Evolutionary conservation across 441 rosid species (phyloP).

Genomic region (Gossypium aridum): DNA sequence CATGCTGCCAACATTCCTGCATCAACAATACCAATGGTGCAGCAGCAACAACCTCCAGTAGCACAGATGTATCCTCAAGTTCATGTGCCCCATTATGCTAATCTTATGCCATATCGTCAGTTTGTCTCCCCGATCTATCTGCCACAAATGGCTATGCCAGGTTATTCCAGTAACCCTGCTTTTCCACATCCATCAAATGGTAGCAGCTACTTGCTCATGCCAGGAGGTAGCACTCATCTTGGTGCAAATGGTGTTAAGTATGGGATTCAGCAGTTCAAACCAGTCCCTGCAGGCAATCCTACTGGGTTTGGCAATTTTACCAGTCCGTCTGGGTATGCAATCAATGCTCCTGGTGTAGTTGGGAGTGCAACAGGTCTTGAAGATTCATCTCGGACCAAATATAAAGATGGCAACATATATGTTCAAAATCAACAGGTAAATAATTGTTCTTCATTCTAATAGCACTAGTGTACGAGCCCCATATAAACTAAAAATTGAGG

Average conservation of each 20-base stretch:
- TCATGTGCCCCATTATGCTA: slow-evolving; percentile 75
- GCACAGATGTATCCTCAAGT: slow-evolving; percentile 91
- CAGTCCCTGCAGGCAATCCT: slow-evolving; percentile 62
- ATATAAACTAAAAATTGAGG: neutral
- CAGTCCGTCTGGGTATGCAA: slow-evolving; percentile 64
- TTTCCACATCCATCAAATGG: slow-evolving; percentile 86
- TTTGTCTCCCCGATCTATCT: slow-evolving; percentile 74
- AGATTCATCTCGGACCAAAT: slow-evolving; percentile 79
- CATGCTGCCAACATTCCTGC: slow-evolving; percentile 43
- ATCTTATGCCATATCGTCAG: slow-evolving; percentile 83
- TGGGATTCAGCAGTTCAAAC: slow-evolving; percentile 86
- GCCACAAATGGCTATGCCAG: slow-evolving; percentile 88
- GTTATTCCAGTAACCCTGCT: slow-evolving; percentile 75
- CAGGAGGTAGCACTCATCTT: slow-evolving; percentile 77
- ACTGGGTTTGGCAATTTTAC: slow-evolving; percentile 73
- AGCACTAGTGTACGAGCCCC: neutral
- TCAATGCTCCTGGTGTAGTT: slow-evolving; percentile 66
- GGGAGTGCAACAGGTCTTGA: slow-evolving; percentile 68
- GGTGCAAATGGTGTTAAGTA: slow-evolving; percentile 71
- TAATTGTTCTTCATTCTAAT: neutral
- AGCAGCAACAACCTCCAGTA: slow-evolving; percentile 62
- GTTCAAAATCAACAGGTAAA: slow-evolving; percentile 83
- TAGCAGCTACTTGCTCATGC: slow-evolving; percentile 76
- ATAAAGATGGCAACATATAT: slow-evolving; percentile 73
- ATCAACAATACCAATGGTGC: slow-evolving; percentile 56